Evolutionary conservation across 176 grass and related monocot species (phyloP), one percentile per base, ranked within the genome.

Genomic region (Oryza officinalis): DNA sequence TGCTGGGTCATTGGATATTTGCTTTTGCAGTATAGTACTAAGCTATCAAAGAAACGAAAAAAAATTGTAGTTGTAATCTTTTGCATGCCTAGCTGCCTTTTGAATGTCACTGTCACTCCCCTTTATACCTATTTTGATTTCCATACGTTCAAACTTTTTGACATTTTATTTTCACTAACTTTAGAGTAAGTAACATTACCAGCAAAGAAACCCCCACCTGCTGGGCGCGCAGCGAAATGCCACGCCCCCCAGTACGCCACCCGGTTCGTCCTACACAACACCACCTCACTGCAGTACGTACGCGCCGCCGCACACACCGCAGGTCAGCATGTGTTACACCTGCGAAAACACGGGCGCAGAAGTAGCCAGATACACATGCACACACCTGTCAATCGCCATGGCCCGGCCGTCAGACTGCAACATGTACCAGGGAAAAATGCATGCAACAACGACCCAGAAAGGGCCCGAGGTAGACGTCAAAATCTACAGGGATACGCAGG

Each of bases 111-210:
- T 77, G 6, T 63, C 82, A 15, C 0, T 17, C 3, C 38, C 49
- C 43, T 64, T 76, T 61, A 50, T 1, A 59, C 52, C 10, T 77
- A 31, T 35, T 27, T 27, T 33, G 44, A 17, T 80, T 65, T 75
- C 46, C 54, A 17, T 27, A 65, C 49, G 71, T 54, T 54, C 41
- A 43, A 20, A 50, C 31, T 33, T 89, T 89, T 89, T 81, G 65
- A 71, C 43, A 35, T 33, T 71, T 43, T 8, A 14, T 86, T 71
- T 22, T 45, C 47, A 22, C 71, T 22, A 6, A 54, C 50, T 54
- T 86, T 81, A 76, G 14, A 28, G 64, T 84, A 79, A 79, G 31
- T 15, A 88, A 78, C 57, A 12, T 74, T 89, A 89, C 80, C 63
- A 0, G 32, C 0, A 2, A 63, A 43, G 41, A 57, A 83, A 78